Percentiles rank a stretch among this genome's conserved stretches.
Conservation (phyloP, 2,329 filamentous ascomycete species). For the Neofusicoccum kwambonambiense region DNA sequence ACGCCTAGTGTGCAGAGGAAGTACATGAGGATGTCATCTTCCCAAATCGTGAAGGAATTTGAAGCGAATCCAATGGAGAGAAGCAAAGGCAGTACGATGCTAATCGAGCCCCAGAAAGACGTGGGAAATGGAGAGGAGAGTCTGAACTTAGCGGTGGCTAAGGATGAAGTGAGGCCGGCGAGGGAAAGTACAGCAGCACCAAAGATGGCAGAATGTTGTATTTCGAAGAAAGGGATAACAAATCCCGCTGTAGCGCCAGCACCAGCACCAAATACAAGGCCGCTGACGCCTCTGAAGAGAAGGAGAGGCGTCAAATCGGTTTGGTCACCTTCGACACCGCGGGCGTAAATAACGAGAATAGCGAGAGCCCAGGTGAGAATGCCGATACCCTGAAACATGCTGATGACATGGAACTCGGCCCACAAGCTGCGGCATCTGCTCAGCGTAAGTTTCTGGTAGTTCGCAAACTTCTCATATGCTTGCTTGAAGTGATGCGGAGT, state of each 20-base stretch:
- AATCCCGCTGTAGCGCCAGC: slow-evolving; percentile 46
- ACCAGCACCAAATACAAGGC: slow-evolving; percentile 45
- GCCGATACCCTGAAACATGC: slow-evolving; percentile 77
- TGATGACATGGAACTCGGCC: slow-evolving; percentile 85
- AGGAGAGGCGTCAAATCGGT: slow-evolving; percentile 54
- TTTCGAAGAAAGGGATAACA: slow-evolving; percentile 38
- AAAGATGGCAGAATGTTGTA: slow-evolving; percentile 42
- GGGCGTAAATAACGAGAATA: slow-evolving; percentile 71
- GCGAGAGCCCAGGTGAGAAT: slow-evolving; percentile 69
- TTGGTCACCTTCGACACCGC: slow-evolving; percentile 53
- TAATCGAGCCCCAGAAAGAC: slow-evolving; percentile 87
- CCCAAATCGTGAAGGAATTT: slow-evolving; percentile 98
- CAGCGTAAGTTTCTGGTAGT: slow-evolving; percentile 78
- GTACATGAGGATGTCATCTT: slow-evolving; percentile 90
- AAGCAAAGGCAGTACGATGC: slow-evolving; percentile 74
- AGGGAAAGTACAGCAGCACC: slow-evolving; percentile 41
- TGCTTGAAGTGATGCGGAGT: slow-evolving; percentile 39
- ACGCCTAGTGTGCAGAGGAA: slow-evolving; percentile 86
- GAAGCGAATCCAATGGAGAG: slow-evolving; percentile 94
- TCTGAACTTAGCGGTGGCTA: slow-evolving; percentile 41
- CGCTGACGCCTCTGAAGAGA: slow-evolving; percentile 51
- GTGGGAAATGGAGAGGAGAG: slow-evolving; percentile 61
- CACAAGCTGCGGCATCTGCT: slow-evolving; percentile 78
- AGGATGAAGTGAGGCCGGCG: slow-evolving; percentile 40
- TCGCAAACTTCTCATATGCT: slow-evolving; percentile 59